Conservation (phyloP, 2,329 filamentous ascomycete genomes). For the Exophiala oligosperma region DNA sequence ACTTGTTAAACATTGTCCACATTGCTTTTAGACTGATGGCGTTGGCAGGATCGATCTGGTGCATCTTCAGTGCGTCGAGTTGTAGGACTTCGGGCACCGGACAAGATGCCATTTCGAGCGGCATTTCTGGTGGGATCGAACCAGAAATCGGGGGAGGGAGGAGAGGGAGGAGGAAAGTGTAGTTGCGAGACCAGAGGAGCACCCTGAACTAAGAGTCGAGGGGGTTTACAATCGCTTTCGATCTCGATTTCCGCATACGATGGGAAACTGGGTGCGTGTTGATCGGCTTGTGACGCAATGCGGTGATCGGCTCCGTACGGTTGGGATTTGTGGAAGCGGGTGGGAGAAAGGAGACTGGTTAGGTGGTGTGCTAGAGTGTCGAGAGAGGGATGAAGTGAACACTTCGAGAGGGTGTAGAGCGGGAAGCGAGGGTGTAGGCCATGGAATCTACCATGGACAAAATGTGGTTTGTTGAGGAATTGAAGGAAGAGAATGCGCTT, state of each 20-base stretch:
- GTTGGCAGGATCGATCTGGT: conserved; percentile 91
- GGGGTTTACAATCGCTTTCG: neutral
- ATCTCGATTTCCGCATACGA: conserved; percentile 9
- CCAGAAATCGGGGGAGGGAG: neutral
- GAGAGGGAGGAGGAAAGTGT: conserved; percentile 5
- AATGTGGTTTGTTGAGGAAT: neutral
- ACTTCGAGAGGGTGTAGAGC: conserved; percentile 3
- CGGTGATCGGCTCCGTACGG: conserved; percentile 18
- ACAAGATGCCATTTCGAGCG: conserved; percentile 72
- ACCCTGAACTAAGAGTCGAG: neutral
- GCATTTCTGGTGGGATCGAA: neutral
- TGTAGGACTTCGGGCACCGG: conserved; percentile 78
- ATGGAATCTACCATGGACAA: neutral
- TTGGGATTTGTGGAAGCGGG: conserved; percentile 2
- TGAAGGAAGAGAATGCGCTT: neutral
- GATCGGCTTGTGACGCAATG: conserved; percentile 26
- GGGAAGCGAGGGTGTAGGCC: conserved; percentile 2
- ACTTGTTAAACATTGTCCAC: conserved; percentile 96
- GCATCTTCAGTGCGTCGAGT: conserved; percentile 87
- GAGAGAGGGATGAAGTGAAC: conserved; percentile 1
- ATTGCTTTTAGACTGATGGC: conserved; percentile 93
- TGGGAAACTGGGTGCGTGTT: conserved; percentile 4
- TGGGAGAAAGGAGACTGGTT: neutral
- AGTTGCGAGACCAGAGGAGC: neutral
- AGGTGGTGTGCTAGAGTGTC: neutral